phyloP scores from a whole-genome alignment of 2,329 filamentous ascomycete species.

The Claviceps quebecensis region DNA sequence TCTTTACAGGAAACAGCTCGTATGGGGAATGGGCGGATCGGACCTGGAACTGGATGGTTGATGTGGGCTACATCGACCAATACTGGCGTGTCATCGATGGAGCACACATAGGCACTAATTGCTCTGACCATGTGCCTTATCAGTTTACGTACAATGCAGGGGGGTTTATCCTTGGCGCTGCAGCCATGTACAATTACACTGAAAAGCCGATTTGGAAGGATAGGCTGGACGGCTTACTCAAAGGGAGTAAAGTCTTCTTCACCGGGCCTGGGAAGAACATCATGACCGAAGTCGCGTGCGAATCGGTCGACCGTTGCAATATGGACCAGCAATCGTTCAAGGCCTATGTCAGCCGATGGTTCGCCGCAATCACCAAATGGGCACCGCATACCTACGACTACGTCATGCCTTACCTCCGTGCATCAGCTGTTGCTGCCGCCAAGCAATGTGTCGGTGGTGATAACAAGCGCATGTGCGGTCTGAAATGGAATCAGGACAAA shows the following conservation, averaged over 20 bases:
- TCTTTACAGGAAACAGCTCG: slow-evolving; percentile 63
- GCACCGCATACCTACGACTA: slow-evolving; percentile 41
- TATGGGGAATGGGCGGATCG: slow-evolving; percentile 67
- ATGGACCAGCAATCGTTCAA: slow-evolving; percentile 51
- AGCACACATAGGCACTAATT: slow-evolving; percentile 40
- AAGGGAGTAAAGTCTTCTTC: slow-evolving; percentile 41
- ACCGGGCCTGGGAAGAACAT: slow-evolving; percentile 34
- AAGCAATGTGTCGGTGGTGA: slow-evolving; percentile 42
- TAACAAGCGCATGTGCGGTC: slow-evolving; percentile 44
- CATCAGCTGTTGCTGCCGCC: slow-evolving; percentile 43
- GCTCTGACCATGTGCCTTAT: slow-evolving; percentile 41
- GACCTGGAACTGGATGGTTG: slow-evolving; percentile 55
- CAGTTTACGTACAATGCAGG: slow-evolving; percentile 61
- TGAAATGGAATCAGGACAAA: slow-evolving; percentile 41
- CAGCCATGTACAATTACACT: slow-evolving; percentile 55
- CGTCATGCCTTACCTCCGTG: slow-evolving; percentile 38
- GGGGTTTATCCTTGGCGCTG: slow-evolving; percentile 49
- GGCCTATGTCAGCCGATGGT: slow-evolving; percentile 47
- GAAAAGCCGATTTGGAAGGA: slow-evolving; percentile 39
- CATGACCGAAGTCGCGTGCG: slow-evolving; percentile 54
- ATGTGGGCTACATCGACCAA: slow-evolving; percentile 42
- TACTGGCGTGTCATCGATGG: slow-evolving; percentile 51
- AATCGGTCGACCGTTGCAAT: slow-evolving; percentile 46
- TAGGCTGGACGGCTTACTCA: slow-evolving; percentile 42
- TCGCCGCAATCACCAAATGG: slow-evolving; percentile 48